Base-by-base conservation (phyloP, 2,329 filamentous ascomycete species). In the Lojkania enalia region DNA sequence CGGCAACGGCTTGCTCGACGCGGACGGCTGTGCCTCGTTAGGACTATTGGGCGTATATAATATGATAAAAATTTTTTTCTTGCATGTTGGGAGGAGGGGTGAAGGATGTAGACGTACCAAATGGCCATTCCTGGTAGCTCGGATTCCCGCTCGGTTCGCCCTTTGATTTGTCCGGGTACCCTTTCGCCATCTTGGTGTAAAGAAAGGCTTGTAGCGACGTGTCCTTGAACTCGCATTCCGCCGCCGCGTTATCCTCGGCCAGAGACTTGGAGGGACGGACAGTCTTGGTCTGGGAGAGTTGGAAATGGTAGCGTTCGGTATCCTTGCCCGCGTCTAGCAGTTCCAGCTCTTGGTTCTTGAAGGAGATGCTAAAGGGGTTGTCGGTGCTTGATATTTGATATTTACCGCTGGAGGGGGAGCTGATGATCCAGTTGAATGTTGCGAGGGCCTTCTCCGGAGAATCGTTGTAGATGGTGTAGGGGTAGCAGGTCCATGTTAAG, bases 361-460 rank as follows among this genome's bases (percentile, higher is more conserved):
- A 86, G 3, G 71, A 68, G 3, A 83, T 77, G 20, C 74, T 73
- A 53, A 85, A 81, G 1, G 77, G 77, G 52, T 82, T 82, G 20
- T 74, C 66, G 11, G 80, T 80, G 2, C 80, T 80, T 4, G 82
- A 82, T 51, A 85, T 79, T 33, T 69, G 69, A 64, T 77, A 83
- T 1, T 53, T 51, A 3, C 56, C 61, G 3, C 48, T 14, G 0
- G 71, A 68, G 1, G 71, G 59, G 6, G 71, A 69, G 2, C 66
- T 65, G 45, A 88, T 82, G 46, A 79, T 73, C 84, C 83, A 87
- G 61, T 80, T 76, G 64, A 86, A 85, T 5, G 75, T 79, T 0
- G 79, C 73, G 3, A 74, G 61, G 15, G 72, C 69, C 3, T 67
- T 67, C 5, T 71, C 63, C 7, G 62, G 58, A 12, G 72, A 65